Evolutionary conservation across 352 stramenopile species (phyloP).

Genomic region (Phytopythium sindhum): DNA sequence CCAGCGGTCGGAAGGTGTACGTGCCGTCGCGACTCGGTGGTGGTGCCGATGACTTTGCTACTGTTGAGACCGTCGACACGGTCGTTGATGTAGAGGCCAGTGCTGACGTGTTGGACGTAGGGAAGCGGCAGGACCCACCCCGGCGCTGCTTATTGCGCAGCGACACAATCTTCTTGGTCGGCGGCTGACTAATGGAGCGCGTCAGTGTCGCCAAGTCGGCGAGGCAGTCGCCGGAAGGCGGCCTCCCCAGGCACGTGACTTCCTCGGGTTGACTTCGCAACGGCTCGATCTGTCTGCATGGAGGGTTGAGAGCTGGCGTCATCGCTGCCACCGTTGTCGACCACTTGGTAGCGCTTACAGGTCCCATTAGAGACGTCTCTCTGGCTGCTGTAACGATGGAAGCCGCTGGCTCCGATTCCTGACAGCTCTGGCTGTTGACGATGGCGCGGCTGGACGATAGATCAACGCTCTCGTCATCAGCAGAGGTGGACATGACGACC

Average conservation of each 20-base stretch:
- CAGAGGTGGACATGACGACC: slow-evolving; percentile 5
- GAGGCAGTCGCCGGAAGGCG: not conserved
- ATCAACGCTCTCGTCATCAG: not conserved
- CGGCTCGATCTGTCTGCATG: not conserved
- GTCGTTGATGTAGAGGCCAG: not conserved
- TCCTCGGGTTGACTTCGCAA: not conserved
- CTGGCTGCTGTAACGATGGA: not conserved
- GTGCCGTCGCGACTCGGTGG: not conserved
- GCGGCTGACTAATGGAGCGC: not conserved
- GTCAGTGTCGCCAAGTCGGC: slow-evolving; percentile 1
- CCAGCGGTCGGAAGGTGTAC: slow-evolving; percentile 3
- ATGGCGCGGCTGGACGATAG: not conserved
- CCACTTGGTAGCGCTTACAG: not conserved
- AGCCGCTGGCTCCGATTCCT: not conserved
- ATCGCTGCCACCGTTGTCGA: slow-evolving; percentile 1
- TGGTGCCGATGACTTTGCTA: not conserved
- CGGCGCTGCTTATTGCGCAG: not conserved
- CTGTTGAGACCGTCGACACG: not conserved
- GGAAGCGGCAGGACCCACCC: slow-evolving; percentile 6
- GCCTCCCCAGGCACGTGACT: not conserved
- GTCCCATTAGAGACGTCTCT: no score
- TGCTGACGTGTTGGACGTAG: not conserved
- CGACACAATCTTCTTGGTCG: not conserved
- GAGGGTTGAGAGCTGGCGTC: not conserved
- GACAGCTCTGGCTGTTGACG: not conserved